Evolutionary conservation across 1,284 basidiomycete genomes (phyloP).

Genomic region (Ustilago xerochloae): DNA sequence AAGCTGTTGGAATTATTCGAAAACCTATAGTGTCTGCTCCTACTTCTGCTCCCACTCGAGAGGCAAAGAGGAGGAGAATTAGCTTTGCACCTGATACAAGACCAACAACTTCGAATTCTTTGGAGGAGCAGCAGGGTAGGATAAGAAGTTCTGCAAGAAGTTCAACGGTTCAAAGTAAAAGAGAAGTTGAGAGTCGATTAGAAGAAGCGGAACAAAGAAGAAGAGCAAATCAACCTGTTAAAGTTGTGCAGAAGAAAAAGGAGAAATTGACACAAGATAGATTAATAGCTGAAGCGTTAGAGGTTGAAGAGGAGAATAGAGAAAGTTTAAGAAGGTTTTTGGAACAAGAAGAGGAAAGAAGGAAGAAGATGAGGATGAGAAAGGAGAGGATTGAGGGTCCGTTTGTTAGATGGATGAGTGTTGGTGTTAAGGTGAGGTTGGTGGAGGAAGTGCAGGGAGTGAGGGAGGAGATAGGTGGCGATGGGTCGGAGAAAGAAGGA

Average conservation of each 20-base stretch:
- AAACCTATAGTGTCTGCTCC: conserved; percentile 3
- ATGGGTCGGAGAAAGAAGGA: too few relatives aligned
- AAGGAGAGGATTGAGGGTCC: conserved; percentile 77
- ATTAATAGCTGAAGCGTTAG: conserved; percentile 81
- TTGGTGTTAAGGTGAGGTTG: conserved; percentile 52
- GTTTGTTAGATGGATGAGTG: conserved; percentile 79
- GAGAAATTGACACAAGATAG: conserved; percentile 77
- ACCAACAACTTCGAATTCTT: conserved; percentile 5
- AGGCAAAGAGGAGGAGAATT: conserved; percentile 30
- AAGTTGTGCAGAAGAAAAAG: conserved; percentile 36
- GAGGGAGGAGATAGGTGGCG: too few relatives aligned
- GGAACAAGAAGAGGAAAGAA: conserved; percentile 81
- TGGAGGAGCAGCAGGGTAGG: background rate
- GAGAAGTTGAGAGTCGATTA: conserved; percentile 58
- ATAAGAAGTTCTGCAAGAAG: conserved; percentile 35
- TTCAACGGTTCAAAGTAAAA: conserved; percentile 58
- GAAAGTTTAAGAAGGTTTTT: conserved; percentile 82
- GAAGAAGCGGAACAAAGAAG: conserved; percentile 76
- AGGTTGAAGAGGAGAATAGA: conserved; percentile 85
- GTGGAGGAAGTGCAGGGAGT: conserved; percentile 21
- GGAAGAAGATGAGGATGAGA: conserved; percentile 74
- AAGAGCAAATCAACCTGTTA: conserved; percentile 70
- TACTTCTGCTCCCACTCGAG: background rate
- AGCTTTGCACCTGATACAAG: conserved; percentile 34
- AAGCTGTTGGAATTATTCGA: conserved; percentile 18